Evolutionary conservation across 805 yeast genomes (phyloP).

Genomic region (Pichia occidentalis): DNA sequence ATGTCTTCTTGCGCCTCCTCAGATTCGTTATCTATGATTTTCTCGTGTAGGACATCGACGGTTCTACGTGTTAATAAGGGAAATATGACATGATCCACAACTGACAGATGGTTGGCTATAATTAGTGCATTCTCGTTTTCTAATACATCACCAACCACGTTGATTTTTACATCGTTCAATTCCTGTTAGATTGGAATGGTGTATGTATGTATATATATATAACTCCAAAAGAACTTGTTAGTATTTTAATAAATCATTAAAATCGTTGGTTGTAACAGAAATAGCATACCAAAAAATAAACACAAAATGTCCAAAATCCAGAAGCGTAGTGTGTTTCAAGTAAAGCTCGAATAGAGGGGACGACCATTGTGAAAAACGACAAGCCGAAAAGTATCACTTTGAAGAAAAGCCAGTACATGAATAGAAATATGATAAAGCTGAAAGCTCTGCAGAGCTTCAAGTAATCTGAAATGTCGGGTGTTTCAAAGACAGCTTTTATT

Average conservation of each 20-base stretch:
- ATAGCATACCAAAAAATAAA: conserved; percentile 24
- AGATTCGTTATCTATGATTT: conserved; percentile 1
- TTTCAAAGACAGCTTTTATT: conserved; percentile 2
- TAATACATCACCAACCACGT: conserved; percentile 38
- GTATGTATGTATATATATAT: too few species aligned
- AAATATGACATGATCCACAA: conserved; percentile 58
- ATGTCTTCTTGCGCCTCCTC: conserved; percentile 9
- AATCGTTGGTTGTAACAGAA: background rate
- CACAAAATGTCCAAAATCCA: conserved; percentile 31
- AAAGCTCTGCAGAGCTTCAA: conserved; percentile 18
- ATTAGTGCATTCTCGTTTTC: conserved; percentile 32
- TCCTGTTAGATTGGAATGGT: conserved; percentile 20
- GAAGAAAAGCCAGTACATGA: conserved; percentile 16
- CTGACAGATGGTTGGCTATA: conserved; percentile 57
- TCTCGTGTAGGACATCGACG: background rate
- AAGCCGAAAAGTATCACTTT: conserved; percentile 15
- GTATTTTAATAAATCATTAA: conserved; percentile 1
- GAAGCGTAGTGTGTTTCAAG: conserved; percentile 22
- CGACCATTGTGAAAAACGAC: conserved; percentile 15
- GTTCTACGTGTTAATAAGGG: conserved; percentile 33
- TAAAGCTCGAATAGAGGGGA: conserved; percentile 20
- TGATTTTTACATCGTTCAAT: conserved; percentile 33
- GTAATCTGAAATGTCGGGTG: background rate
- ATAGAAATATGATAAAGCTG: conserved; percentile 18
- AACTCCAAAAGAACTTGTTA: conserved; percentile 5